Evolutionary conservation across 2,329 filamentous ascomycete genomes (phyloP).

Genomic region (Botryotinia narcissicola): DNA sequence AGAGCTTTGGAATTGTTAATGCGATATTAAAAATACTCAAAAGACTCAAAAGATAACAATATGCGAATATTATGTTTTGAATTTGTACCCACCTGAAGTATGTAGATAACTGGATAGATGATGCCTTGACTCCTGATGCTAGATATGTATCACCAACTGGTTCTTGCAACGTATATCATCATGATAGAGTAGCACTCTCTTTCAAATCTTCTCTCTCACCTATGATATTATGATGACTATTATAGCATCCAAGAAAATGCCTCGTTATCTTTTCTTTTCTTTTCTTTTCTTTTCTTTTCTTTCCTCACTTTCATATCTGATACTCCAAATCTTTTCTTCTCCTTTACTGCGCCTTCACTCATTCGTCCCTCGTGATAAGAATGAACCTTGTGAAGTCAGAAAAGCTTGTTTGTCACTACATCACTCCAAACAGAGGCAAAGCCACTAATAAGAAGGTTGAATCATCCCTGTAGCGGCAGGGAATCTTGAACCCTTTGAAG

Average conservation of each 20-base stretch:
- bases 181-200: no score
- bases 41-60: background rate
- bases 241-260: no score
- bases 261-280: no score
- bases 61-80: background rate
- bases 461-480: background rate
- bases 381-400: background rate
- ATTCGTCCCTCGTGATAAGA: background rate
- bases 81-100: background rate
- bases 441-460: background rate
- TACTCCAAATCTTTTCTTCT: background rate
- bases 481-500: background rate
- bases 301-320: no score
- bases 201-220: background rate
- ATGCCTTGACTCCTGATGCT: background rate
- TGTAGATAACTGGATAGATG: background rate
- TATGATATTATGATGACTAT: background rate
- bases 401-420: background rate
- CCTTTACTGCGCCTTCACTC: background rate
- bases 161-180: background rate
- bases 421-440: background rate
- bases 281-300: no score
- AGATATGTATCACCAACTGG: background rate
- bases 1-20: no score
- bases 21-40: background rate